These are phyloP conservation scores for grape (Vitis vinifera) DNA, from an alignment of 164 flowering plant species.

Conservation along the genomic window ASM3070453v1 NC_081811.1:25281001-25281500, in stretches of 20 bases:
- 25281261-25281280: background rate
- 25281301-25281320: background rate
- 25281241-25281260: background rate
- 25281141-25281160: conserved; percentile 11
- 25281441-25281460: too few species aligned
- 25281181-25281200: conserved; percentile 72
- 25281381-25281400: conserved; percentile 55
- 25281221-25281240: conserved; percentile 33
- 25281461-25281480: background rate
- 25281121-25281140: background rate
- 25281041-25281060: too few species aligned
- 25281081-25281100: too few species aligned
- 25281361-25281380: conserved; percentile 38
- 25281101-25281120: too few species aligned
- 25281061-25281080: too few species aligned
- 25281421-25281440: conserved; percentile 45
- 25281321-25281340: conserved; percentile 36
- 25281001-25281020: too few species aligned
- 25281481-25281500: background rate
- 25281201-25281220: conserved; percentile 20
- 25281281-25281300: background rate
- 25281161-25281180: conserved; percentile 81
- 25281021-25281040: too few species aligned
- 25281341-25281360: conserved; percentile 38
- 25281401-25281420: conserved; percentile 65